A percentile compares a stretch with the other conserved stretches of the same genome.
Conservation (phyloP, 1,139 yeast species). For the Schizosaccharomyces versatilis region DNA sequence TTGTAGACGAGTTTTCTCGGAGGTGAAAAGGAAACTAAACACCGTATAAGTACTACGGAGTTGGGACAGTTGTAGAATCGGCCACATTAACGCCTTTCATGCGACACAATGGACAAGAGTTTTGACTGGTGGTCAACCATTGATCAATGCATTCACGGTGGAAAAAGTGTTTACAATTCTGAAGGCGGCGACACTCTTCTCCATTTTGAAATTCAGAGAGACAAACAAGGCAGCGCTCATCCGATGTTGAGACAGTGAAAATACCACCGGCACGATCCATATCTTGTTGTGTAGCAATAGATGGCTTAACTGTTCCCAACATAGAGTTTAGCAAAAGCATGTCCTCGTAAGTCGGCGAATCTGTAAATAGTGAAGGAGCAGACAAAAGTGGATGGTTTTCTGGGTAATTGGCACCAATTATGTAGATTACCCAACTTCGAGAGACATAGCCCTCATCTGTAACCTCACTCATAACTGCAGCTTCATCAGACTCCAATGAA, state of each 20-base stretch:
- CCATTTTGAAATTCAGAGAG: conserved; percentile 25
- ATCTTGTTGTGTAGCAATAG: conserved; percentile 24
- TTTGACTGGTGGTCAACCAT: conserved; percentile 33
- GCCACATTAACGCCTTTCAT: neutral
- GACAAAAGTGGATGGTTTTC: conserved; percentile 27
- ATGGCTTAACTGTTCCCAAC: conserved; percentile 27
- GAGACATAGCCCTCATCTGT: neutral
- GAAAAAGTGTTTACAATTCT: conserved; percentile 27
- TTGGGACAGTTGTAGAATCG: neutral
- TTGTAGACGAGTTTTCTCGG: neutral
- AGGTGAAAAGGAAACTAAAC: neutral
- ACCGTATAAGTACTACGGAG: neutral
- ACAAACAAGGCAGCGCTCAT: conserved; percentile 30
- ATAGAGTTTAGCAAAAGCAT: conserved; percentile 25
- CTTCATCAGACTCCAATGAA: neutral
- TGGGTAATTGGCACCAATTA: conserved; percentile 29
- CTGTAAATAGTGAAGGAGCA: conserved; percentile 28
- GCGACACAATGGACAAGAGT: conserved; percentile 37
- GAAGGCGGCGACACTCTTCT: conserved; percentile 26
- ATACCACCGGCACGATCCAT: conserved; percentile 23
- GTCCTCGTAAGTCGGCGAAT: conserved; percentile 30
- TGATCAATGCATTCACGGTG: conserved; percentile 34
- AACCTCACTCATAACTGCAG: neutral
- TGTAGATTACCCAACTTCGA: conserved; percentile 26
- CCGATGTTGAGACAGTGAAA: conserved; percentile 9